Base-by-base conservation (phyloP, 305 asterid species). In the Fraxinus sp. region DNA sequence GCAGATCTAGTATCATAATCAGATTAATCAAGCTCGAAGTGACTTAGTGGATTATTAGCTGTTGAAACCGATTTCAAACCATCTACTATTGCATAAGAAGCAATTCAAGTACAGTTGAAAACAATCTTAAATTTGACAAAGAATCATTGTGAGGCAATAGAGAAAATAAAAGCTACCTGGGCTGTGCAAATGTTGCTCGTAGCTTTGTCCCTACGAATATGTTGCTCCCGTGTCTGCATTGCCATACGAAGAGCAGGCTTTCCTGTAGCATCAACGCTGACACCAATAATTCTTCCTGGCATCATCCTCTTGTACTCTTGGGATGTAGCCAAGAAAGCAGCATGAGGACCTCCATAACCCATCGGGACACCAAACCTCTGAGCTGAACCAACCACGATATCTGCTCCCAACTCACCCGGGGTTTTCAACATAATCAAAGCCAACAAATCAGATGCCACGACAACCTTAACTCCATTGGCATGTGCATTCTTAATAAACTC, bases 261-360 rank as follows among this genome's bases (percentile, higher is more conserved):
- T 24, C 99, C 98, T 0, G 94, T 26, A 2, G 99, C 92, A 94
- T 95, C 99, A 83, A 94, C 92, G 83, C 98, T 95, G 24, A 95
- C 87, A 81, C 99, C 99, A 83, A 95, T 95, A 85, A 95, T 95
- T 89, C 99, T 91, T 77, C 99, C 99, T 0, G 99, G 99, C 99
- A 95, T 95, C 95, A 95, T 93, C 90, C 99, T 90, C 87, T 95
- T 95, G 81, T 95, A 95, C 91, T 95, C 99, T 81, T 95, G 99
- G 10, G 99, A 94, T 0, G 99, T 95, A 36, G 99, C 99, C 89
- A 96, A 85, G 90, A 96, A 96, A 35, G 98, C 99, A 0, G 99
- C 99, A 76, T 96, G 99, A 57, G 99, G 99, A 18, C 99, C 99
- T 10, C 99, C 99, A 80, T 96, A 96, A 16, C 99, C 99, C 99